phyloP scores from a whole-genome alignment of 257 asterid species.

The Petunia axillaris region DNA sequence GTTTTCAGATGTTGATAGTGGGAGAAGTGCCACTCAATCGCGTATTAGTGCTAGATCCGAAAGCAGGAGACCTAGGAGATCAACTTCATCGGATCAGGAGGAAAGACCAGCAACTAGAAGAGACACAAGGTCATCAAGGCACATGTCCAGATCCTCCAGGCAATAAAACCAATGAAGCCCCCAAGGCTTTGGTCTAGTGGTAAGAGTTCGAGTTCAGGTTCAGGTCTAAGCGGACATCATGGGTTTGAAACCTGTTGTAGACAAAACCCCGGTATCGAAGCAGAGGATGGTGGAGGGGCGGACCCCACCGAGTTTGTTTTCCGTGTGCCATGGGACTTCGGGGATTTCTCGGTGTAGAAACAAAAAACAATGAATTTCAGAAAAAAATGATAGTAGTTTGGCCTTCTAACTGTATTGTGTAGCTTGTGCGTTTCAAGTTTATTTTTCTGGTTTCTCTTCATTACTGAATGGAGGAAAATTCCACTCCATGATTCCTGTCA shows the following conservation, averaged over 20 bases:
- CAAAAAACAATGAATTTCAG: no score
- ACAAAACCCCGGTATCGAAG: no score
- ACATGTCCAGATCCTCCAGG: background rate
- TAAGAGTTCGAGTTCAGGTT: no score
- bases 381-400: no score
- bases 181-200: no score
- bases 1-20: background rate
- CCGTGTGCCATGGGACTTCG: no score
- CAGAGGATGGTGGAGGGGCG: no score
- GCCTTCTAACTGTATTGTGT: background rate
- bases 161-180: background rate
- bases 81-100: conserved; percentile 3
- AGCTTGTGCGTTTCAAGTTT: background rate
- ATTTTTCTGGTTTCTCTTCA: background rate
- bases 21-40: background rate
- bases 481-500: background rate
- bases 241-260: no score
- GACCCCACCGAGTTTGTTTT: no score
- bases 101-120: conserved; percentile 21
- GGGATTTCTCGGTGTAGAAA: no score
- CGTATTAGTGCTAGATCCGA: conserved; percentile 15
- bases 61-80: background rate
- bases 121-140: conserved; percentile 20
- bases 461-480: background rate
- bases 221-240: no score